phyloP scores from a whole-genome alignment of 495 filamentous ascomycete genomes.

The Xylona heveae region DNA sequence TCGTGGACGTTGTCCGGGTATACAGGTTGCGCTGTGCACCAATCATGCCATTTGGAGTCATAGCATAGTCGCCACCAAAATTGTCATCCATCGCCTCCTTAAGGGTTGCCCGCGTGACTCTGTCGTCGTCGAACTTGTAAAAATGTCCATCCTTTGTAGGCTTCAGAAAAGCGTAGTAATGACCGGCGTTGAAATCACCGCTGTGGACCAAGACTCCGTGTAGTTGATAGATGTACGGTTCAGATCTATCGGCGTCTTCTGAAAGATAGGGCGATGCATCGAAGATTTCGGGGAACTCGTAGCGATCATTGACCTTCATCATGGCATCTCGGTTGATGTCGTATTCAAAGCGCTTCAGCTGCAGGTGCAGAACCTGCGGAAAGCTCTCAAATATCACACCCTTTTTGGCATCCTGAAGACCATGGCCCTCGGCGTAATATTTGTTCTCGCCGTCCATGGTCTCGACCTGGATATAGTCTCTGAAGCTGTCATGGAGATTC shows the following conservation, averaged over 20 bases:
- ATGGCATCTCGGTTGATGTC: conserved; percentile 87
- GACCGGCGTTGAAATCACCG: conserved; percentile 91
- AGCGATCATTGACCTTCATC: conserved; percentile 98
- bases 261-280: conserved; percentile 79
- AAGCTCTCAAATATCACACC: conserved; percentile 94
- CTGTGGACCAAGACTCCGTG: conserved; percentile 95
- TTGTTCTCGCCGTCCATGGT: conserved; percentile 96
- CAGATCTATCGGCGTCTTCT: conserved; percentile 65
- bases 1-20: conserved; percentile 40
- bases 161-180: conserved; percentile 96
- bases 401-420: conserved; percentile 89
- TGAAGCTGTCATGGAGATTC: conserved; percentile 83
- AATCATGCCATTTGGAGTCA: conserved; percentile 29
- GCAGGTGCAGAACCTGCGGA: conserved; percentile 82
- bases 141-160: conserved; percentile 81
- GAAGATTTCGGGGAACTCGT: conserved; percentile 88
- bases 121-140: conserved; percentile 94
- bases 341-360: conserved; percentile 96
- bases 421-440: conserved; percentile 80
- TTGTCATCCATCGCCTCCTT: conserved; percentile 91
- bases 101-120: conserved; percentile 79
- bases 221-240: conserved; percentile 76
- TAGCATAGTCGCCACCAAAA: conserved; percentile 71
- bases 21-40: conserved; percentile 39
- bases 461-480: conserved; percentile 89